A percentile compares a stretch with the other conserved stretches of the same genome.
Evolutionary conservation across 176 grass and related monocot genomes (phyloP).

Genomic region (Pontederia crassipes): DNA sequence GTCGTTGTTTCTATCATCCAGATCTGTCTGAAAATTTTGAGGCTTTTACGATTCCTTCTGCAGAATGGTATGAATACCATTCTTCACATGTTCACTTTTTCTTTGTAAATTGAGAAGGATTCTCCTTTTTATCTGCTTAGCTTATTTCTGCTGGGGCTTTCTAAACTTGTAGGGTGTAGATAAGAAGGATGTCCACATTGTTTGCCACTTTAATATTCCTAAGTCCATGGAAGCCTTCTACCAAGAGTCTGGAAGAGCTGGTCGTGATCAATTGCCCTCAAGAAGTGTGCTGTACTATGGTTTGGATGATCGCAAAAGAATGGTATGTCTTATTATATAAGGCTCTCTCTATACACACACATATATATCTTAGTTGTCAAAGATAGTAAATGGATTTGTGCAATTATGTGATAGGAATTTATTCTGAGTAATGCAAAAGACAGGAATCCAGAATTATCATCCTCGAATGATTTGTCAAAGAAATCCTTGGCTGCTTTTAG

Average conservation of each 20-base stretch:
- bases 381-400: slow-evolving; percentile 19
- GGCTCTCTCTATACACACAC: neutral
- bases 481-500: slow-evolving; percentile 69
- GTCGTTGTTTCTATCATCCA: neutral
- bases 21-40: slow-evolving; percentile 15
- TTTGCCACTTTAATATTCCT: slow-evolving; percentile 88
- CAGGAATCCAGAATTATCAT: slow-evolving; percentile 49
- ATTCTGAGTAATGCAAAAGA: slow-evolving; percentile 61
- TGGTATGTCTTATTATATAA: slow-evolving; percentile 43
- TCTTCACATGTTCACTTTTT: neutral
- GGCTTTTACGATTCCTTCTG: slow-evolving; percentile 3
- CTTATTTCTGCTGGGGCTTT: slow-evolving; percentile 22
- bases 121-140: neutral
- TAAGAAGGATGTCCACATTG: slow-evolving; percentile 90
- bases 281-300: slow-evolving; percentile 89
- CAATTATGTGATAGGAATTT: slow-evolving; percentile 49
- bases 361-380: neutral
- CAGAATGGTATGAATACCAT: slow-evolving; percentile 55
- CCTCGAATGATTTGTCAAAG: slow-evolving; percentile 41
- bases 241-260: slow-evolving; percentile 88
- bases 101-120: neutral
- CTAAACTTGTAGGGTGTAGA: slow-evolving; percentile 77
- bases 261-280: slow-evolving; percentile 66
- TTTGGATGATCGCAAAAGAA: slow-evolving; percentile 65
- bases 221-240: slow-evolving; percentile 99